Evolutionary conservation across 768 basidiomycete genomes (phyloP), one percentile per base, ranked within the genome.

Genomic region (Holtermanniella nyarrowii): DNA sequence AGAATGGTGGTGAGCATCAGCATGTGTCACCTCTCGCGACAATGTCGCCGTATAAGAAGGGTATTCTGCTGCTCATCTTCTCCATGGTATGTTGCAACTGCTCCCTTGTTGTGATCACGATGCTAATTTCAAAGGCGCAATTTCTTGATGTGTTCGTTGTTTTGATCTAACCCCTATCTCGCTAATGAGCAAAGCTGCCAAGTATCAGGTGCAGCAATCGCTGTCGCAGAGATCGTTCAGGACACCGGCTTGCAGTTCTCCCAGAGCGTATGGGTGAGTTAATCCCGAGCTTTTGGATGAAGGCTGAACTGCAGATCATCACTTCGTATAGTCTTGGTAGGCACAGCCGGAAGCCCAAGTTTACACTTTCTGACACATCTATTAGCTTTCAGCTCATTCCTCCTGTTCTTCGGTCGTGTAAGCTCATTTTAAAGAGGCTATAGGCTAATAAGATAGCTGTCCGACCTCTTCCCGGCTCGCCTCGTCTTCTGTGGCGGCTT

Each of bases 401-500:
- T 66, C 22, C 62, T 70, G 25, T 68, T 68, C 52, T 57, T 62
- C 4, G 69, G 69, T 40, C 55, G 69, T 26, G 31, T 37, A 16
- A 7, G 31, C 31, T 37, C 16, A 7, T 37, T 16, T 37, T 16
- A 16, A 7, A 37, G 7, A 16, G 16, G 31, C 31, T 37, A 16
- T 16, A 7, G 16, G 31, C 31, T 37, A 37, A 37, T 16, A 37
- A 7, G 31, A 7, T 37, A 37, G 31, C 51, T 70, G 0, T 42
- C 65, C 13, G 69, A 70, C 45, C 46, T 70, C 22, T 70, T 61
- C 56, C 63, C 65, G 1, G 61, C 69, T 37, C 57, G 76, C 63
- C 68, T 56, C 37, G 66, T 72, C 31, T 79, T 80, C 59, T 55
- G 77, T 22, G 46, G 49, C 0, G 79, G 80, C 5, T 61, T 76